These are phyloP conservation scores for Lipomyces yamadae DNA, from an alignment of 805 yeast genomes.

Conservation along the genomic window DNA sequence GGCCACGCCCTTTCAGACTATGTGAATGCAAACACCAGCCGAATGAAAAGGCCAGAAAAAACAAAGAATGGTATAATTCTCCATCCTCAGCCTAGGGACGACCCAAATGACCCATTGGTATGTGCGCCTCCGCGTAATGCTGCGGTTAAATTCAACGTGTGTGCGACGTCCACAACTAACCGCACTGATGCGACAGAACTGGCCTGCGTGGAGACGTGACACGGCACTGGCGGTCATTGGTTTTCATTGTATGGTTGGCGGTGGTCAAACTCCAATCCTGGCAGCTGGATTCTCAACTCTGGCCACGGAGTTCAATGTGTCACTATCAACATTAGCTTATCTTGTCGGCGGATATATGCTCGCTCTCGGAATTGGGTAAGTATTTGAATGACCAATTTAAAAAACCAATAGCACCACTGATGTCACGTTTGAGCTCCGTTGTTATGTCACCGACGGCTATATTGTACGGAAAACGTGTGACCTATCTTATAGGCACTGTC, in stretches of 20 bases:
- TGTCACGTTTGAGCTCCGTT: conserved; percentile 43
- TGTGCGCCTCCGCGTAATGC: not conserved
- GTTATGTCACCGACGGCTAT: conserved; percentile 63
- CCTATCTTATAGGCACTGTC: conserved; percentile 56
- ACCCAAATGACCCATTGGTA: conserved; percentile 63
- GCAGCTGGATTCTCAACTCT: conserved; percentile 60
- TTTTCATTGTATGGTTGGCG: conserved; percentile 62
- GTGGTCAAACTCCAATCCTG: conserved; percentile 64
- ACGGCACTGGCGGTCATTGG: conserved; percentile 59
- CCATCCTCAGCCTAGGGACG: conserved; percentile 65
- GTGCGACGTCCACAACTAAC: not conserved
- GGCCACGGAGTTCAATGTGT: conserved; percentile 51
- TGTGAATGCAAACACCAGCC: conserved; percentile 23
- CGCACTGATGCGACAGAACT: conserved; percentile 45
- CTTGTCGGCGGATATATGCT: conserved; percentile 65
- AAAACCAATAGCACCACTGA: not conserved
- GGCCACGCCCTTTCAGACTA: conserved; percentile 12
- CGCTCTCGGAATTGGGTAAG: conserved; percentile 57
- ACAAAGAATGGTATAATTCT: conserved; percentile 57
- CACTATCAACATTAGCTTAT: conserved; percentile 54
- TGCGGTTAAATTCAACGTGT: no score
- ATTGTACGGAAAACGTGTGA: conserved; percentile 61
- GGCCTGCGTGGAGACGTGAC: conserved; percentile 67
- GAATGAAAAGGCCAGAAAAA: conserved; percentile 48
- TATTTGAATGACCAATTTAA: not conserved